Evolutionary conservation across 768 basidiomycete species (phyloP), one percentile per base, ranked within the genome.

Genomic region (Boletus reticuloceps): DNA sequence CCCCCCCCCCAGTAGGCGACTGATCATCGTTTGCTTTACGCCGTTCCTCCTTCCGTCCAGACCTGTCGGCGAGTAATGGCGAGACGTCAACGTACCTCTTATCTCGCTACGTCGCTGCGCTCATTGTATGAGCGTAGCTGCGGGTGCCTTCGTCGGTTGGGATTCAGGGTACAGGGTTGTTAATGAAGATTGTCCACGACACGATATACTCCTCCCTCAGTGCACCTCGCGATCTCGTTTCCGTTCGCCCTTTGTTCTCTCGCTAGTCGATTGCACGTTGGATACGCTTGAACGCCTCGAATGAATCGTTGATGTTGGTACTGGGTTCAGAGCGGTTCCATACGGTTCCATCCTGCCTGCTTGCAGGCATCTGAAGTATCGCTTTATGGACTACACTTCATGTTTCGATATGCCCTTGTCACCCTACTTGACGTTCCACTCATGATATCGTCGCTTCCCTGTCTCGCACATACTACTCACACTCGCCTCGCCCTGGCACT

Each of bases 21-120:
- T 81, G 76, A 81, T 80, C 79, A 78, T 65, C 74, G 77, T 70
- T 61, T 61, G 61, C 64, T 72, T 68, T 58, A 63, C 63, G 68
- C 60, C 59, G 12, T 56, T 47, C 48, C 22, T 43, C 47, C 46
- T 41, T 37, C 48, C 46, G 16, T 53, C 62, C 64, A 58, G 61
- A 60, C 58, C 48, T 54, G 48, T 47, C 51, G 40, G 58, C 53
- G 52, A 65, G 59, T 57, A 53, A 47, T 63, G 61, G 62, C 56
- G 62, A 69, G 60, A 64, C 60, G 47, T 64, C 62, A 59, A 69
- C 32, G 57, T 61, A 19, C 64, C 67, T 70, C 68, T 67, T 54
- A 45, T 62, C 45, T 52, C 38, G 45, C 41, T 51, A 56, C 52
- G 53, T 36, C 13, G 19, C 49, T 45, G 61, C 61, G 52, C 64